Conservation (phyloP, 1,139 yeast species). For the Hanseniaspora sp. region DNA sequence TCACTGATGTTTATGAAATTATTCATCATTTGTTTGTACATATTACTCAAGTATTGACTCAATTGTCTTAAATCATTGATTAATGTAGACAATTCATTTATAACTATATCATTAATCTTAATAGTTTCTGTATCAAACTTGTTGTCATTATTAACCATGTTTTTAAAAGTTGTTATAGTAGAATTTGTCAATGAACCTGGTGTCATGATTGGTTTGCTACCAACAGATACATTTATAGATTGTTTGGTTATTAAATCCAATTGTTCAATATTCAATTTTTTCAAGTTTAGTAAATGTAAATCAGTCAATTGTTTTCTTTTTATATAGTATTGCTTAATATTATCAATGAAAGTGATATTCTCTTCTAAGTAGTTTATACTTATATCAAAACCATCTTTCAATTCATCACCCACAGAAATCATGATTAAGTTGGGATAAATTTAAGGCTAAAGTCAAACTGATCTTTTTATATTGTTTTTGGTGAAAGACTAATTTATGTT, state of each 20-base stretch:
- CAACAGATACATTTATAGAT: conserved; percentile 66
- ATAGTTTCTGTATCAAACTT: neutral
- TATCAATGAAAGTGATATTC: conserved; percentile 65
- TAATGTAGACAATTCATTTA: conserved; percentile 1
- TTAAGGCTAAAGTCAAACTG: no score
- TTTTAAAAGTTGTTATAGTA: conserved; percentile 11
- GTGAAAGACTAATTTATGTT: no score
- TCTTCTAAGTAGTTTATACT: conserved; percentile 69
- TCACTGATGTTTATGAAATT: conserved; percentile 8
- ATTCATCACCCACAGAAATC: conserved; percentile 50
- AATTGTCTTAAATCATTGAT: conserved; percentile 8
- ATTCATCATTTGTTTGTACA: conserved; percentile 12
- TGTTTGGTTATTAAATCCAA: conserved; percentile 66
- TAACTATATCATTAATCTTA: conserved; percentile 6
- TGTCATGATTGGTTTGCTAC: conserved; percentile 79
- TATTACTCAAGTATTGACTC: conserved; percentile 3
- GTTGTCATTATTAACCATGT: conserved; percentile 6
- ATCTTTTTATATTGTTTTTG: no score
- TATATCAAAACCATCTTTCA: conserved; percentile 66
- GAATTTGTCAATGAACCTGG: conserved; percentile 89
- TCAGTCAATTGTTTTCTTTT: conserved; percentile 73
- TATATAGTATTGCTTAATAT: conserved; percentile 69
- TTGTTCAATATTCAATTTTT: conserved; percentile 54
- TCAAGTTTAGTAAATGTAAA: conserved; percentile 65
- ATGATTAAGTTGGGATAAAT: neutral